Conservation (phyloP, 2,329 filamentous ascomycete genomes). For the Dothiorella sarmentorum region DNA sequence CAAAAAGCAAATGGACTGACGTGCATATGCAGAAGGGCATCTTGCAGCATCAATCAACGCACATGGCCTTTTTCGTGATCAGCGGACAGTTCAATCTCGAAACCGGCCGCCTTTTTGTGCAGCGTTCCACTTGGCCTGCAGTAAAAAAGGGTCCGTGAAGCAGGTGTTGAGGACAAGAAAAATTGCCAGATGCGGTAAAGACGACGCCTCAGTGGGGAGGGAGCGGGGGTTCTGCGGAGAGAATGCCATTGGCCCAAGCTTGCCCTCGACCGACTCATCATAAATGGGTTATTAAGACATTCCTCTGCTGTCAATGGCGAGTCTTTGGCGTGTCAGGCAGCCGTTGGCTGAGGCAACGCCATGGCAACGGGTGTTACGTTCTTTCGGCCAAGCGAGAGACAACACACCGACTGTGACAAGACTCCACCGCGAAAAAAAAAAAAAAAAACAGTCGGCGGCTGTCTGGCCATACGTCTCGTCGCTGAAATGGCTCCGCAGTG, state of each 20-base stretch:
- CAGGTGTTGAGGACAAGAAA: too few species aligned
- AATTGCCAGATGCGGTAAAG: slow-evolving; percentile 5
- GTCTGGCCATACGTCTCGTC: too few species aligned
- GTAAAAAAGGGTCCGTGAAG: too few species aligned
- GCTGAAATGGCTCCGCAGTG: background rate
- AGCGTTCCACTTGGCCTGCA: too few species aligned
- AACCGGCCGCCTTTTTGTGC: too few species aligned
- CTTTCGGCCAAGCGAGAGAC: background rate
- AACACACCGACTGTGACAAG: background rate
- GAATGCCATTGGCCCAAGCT: background rate
- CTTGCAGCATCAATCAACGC: too few species aligned
- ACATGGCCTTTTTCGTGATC: too few species aligned
- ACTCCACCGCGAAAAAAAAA: too few species aligned
- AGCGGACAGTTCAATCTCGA: too few species aligned
- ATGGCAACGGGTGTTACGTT: background rate
- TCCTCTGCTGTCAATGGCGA: background rate
- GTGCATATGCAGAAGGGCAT: too few species aligned
- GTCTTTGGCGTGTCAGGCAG: background rate
- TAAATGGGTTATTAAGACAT: background rate
- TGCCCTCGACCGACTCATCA: background rate
- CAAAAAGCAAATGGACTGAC: too few species aligned
- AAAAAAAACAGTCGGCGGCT: too few species aligned
- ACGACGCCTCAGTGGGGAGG: background rate
- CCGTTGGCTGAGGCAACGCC: background rate
- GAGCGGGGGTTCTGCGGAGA: background rate